These are phyloP conservation scores for Coniochaeta hoffmannii DNA, from an alignment of 2,329 filamentous ascomycete genomes.

Conservation along the genomic window DNA sequence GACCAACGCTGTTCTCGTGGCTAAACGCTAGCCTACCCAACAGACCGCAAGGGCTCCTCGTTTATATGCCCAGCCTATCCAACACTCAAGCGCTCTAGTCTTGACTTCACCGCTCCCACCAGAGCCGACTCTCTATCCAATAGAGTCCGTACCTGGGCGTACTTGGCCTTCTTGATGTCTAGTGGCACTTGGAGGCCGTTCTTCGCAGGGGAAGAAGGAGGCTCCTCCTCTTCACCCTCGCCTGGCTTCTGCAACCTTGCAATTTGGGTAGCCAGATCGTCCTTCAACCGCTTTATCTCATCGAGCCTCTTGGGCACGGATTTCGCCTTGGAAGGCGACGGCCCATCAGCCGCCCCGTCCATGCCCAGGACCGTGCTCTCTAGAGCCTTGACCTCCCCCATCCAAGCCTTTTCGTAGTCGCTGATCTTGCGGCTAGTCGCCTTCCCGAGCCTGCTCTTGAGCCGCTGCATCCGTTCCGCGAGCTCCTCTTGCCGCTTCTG, in stretches of 20 bases:
- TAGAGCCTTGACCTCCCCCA: constrained; percentile 31
- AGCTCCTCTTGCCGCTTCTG: constrained; percentile 50
- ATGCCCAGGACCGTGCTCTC: constrained; percentile 32
- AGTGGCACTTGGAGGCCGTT: constrained; percentile 43
- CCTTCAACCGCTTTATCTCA: constrained; percentile 45
- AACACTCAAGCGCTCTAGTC: constrained; percentile 50
- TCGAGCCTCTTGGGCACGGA: constrained; percentile 50
- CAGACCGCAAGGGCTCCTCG: background rate
- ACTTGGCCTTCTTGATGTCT: constrained; percentile 54
- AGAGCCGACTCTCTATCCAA: constrained; percentile 61
- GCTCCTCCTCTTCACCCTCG: constrained; percentile 14
- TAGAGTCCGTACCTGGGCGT: constrained; percentile 55
- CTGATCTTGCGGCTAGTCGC: constrained; percentile 45
- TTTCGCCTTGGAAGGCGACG: constrained; percentile 28
- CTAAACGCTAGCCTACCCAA: background rate
- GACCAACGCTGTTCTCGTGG: background rate
- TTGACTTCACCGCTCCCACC: constrained; percentile 57
- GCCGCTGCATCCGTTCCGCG: constrained; percentile 49
- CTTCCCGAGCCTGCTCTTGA: constrained; percentile 44
- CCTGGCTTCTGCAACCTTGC: constrained; percentile 30
- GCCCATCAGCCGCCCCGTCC: constrained; percentile 13
- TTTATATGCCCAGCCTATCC: constrained; percentile 10
- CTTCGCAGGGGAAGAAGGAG: constrained; percentile 22
- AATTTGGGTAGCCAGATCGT: constrained; percentile 45
- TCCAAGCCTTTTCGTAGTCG: constrained; percentile 52